Conservation (phyloP, 805 yeast species). For the Pichia cabralensis region DNA sequence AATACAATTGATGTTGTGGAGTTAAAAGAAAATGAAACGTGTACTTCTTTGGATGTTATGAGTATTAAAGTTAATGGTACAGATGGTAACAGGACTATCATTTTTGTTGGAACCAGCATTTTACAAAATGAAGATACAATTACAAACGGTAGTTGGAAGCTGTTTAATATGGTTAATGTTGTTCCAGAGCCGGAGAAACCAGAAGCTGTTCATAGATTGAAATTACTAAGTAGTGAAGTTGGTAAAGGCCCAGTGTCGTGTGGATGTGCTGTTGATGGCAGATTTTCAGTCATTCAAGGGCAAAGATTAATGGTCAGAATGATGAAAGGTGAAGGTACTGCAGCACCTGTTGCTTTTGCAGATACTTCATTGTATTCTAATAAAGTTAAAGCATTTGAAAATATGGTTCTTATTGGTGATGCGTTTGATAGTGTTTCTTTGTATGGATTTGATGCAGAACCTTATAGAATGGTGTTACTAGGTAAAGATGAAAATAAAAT, state of each 20-base stretch:
- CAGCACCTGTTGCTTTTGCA: conserved; percentile 87
- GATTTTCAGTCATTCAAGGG: conserved; percentile 79
- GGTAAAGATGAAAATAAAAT: conserved; percentile 63
- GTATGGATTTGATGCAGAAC: conserved; percentile 90
- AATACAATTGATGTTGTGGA: conserved; percentile 60
- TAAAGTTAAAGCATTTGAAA: conserved; percentile 76
- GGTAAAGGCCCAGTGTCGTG: conserved; percentile 79
- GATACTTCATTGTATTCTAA: conserved; percentile 76
- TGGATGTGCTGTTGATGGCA: conserved; percentile 70
- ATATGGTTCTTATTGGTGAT: conserved; percentile 75
- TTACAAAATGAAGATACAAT: conserved; percentile 73
- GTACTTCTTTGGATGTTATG: conserved; percentile 46
- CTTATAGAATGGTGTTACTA: conserved; percentile 70
- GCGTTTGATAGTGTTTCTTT: conserved; percentile 66
- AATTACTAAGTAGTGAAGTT: conserved; percentile 60
- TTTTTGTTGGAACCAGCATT: conserved; percentile 72
- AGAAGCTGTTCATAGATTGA: conserved; percentile 70
- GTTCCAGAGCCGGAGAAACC: conserved; percentile 87
- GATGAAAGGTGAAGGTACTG: conserved; percentile 62
- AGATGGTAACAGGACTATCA: conserved; percentile 22
- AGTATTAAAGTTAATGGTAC: conserved; percentile 35
- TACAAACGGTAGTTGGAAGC: conserved; percentile 66
- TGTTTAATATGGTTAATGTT: conserved; percentile 69
- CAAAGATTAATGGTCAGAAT: conserved; percentile 73
- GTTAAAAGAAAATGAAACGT: conserved; percentile 59